Evolutionary conservation across 495 filamentous ascomycete species (phyloP).

Genomic region (Hypomontagnella monticulosa): DNA sequence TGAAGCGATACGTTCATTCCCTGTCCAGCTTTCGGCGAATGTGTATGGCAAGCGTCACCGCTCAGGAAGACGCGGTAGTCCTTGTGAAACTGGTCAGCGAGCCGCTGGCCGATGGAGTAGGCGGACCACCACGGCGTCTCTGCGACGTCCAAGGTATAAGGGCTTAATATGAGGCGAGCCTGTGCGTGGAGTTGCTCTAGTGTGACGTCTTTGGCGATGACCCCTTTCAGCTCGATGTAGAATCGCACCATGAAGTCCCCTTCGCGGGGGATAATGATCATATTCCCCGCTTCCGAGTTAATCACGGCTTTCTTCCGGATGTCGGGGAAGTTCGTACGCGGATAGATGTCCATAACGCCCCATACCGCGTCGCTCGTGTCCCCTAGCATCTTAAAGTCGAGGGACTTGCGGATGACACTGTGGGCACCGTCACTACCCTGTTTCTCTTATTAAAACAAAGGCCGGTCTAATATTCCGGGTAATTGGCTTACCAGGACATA

Average conservation of each 20-base stretch:
- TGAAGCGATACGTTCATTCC: slow-evolving; percentile 74
- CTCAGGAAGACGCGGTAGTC: slow-evolving; percentile 69
- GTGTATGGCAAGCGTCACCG: slow-evolving; percentile 78
- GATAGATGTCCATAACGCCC: slow-evolving; percentile 86
- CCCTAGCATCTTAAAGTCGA: slow-evolving; percentile 77
- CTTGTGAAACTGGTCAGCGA: slow-evolving; percentile 64
- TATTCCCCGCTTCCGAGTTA: slow-evolving; percentile 62
- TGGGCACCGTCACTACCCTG: slow-evolving; percentile 84
- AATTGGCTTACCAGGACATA: slow-evolving; percentile 69
- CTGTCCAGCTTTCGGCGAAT: slow-evolving; percentile 77
- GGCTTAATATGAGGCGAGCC: slow-evolving; percentile 66
- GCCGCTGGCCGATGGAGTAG: slow-evolving; percentile 71
- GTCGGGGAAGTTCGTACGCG: slow-evolving; percentile 79
- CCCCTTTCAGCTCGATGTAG: slow-evolving; percentile 65
- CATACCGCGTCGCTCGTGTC: slow-evolving; percentile 71
- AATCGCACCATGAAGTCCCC: slow-evolving; percentile 67
- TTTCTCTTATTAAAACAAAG: slow-evolving; percentile 5
- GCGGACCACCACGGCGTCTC: slow-evolving; percentile 69
- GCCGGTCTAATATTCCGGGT: background rate
- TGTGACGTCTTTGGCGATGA: slow-evolving; percentile 51
- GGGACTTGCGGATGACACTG: slow-evolving; percentile 69
- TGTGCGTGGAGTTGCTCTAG: slow-evolving; percentile 66
- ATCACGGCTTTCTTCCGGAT: slow-evolving; percentile 69
- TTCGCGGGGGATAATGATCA: slow-evolving; percentile 74
- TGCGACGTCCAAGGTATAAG: slow-evolving; percentile 56